Conservation (phyloP, 345 rosid species). For the Salix koriyanagi region DNA sequence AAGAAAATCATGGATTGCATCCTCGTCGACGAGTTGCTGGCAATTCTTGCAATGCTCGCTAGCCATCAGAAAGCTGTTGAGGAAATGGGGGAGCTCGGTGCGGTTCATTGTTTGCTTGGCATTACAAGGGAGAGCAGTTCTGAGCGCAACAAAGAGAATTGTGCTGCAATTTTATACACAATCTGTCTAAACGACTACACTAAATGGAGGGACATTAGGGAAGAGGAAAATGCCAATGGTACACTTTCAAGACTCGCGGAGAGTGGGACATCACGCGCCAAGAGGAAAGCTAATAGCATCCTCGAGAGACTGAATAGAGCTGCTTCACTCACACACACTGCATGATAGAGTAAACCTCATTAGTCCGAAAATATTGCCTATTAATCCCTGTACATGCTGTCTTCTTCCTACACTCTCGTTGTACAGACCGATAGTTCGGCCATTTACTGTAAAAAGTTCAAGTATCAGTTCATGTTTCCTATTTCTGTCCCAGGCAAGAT, state of each 20-base stretch:
- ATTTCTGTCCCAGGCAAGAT: slow-evolving; percentile 8
- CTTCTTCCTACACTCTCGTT: slow-evolving; percentile 1
- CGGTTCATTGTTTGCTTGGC: slow-evolving; percentile 40
- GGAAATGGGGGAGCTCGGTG: slow-evolving; percentile 39
- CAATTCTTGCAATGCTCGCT: slow-evolving; percentile 42
- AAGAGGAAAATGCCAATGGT: slow-evolving; percentile 34
- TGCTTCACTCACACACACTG: slow-evolving; percentile 19
- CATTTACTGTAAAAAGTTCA: slow-evolving; percentile 8
- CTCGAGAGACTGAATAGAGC: slow-evolving; percentile 32
- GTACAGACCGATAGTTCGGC: slow-evolving; percentile 8
- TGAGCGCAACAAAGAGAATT: slow-evolving; percentile 42
- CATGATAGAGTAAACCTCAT: not conserved
- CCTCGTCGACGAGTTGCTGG: slow-evolving; percentile 44
- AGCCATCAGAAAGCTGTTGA: slow-evolving; percentile 30
- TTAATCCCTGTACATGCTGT: slow-evolving; percentile 1
- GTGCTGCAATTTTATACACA: slow-evolving; percentile 36
- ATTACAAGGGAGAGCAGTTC: slow-evolving; percentile 37
- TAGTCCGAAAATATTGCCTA: not conserved
- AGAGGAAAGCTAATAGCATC: slow-evolving; percentile 49
- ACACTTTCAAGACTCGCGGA: slow-evolving; percentile 38
- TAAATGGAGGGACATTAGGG: slow-evolving; percentile 22
- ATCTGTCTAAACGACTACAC: slow-evolving; percentile 32
- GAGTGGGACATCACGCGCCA: slow-evolving; percentile 45
- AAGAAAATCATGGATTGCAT: slow-evolving; percentile 31
- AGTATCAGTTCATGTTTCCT: not conserved